A percentile compares a stretch with the other conserved stretches of the same genome.
phyloP scores from a whole-genome alignment of 768 basidiomycete species.

The Naganishia randhawae region DNA sequence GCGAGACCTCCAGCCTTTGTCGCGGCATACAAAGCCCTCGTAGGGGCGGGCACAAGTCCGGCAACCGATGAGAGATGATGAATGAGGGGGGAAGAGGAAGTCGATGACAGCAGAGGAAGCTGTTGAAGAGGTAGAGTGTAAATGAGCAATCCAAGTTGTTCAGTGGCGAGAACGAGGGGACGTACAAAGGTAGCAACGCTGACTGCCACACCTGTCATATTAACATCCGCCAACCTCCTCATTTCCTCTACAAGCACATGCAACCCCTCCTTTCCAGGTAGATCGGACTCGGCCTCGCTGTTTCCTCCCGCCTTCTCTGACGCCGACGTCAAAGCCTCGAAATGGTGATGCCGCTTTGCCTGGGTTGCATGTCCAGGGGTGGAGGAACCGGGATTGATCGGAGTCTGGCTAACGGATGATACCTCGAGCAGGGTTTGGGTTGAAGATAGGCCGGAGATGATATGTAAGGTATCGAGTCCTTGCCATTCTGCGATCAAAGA shows the following conservation, averaged over 20 bases:
- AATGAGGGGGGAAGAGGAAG: conserved; percentile 67
- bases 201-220: conserved; percentile 44
- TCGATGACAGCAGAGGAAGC: conserved; percentile 69
- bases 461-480: conserved; percentile 75
- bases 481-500: conserved; percentile 62
- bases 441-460: conserved; percentile 79
- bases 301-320: neutral
- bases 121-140: conserved; percentile 44
- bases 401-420: neutral
- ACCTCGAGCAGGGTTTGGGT: conserved; percentile 66
- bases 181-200: conserved; percentile 45
- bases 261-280: conserved; percentile 55
- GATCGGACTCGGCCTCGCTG: neutral
- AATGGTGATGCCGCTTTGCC: neutral
- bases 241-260: conserved; percentile 58
- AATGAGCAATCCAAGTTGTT: neutral
- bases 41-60: conserved; percentile 76
- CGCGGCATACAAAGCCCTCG: conserved; percentile 74
- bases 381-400: conserved; percentile 42
- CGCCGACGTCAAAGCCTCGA: neutral
- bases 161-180: neutral
- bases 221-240: conserved; percentile 41
- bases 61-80: conserved; percentile 75
- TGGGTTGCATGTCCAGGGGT: conserved; percentile 55
- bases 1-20: conserved; percentile 64